Conservation (phyloP, 345 rosid genomes). For the Leavenworthia alabamica region DNA sequence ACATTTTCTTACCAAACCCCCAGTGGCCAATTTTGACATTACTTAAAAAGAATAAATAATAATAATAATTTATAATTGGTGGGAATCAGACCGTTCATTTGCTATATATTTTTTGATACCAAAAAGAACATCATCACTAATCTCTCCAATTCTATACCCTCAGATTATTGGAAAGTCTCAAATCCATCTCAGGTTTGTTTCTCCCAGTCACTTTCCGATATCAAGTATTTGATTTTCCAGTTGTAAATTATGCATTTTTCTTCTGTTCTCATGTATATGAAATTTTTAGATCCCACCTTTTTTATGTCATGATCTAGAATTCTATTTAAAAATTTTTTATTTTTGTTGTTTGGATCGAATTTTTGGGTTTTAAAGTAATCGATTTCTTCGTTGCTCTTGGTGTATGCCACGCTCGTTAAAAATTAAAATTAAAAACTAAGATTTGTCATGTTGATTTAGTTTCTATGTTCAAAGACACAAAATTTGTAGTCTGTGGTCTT, state of each 20-base stretch:
- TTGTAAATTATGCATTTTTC: background rate
- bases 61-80: background rate
- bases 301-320: constrained; percentile 4
- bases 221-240: background rate
- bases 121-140: background rate
- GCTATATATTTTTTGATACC: constrained; percentile 13
- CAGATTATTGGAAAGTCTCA: too few relatives aligned
- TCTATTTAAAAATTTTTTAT: background rate
- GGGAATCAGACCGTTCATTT: constrained; percentile 23
- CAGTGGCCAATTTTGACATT: constrained; percentile 29
- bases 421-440: too few relatives aligned
- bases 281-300: background rate
- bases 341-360: constrained; percentile 1
- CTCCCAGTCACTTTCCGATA: too few relatives aligned
- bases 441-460: background rate
- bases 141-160: too few relatives aligned
- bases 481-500: background rate
- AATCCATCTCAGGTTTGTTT: too few relatives aligned
- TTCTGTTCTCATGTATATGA: background rate
- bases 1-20: constrained; percentile 25
- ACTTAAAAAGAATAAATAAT: background rate
- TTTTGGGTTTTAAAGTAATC: background rate
- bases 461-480: background rate
- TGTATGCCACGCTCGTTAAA: background rate
- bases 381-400: background rate